Base-by-base conservation (phyloP, 148 eudicot species). In the Pouteria glomerata region DNA sequence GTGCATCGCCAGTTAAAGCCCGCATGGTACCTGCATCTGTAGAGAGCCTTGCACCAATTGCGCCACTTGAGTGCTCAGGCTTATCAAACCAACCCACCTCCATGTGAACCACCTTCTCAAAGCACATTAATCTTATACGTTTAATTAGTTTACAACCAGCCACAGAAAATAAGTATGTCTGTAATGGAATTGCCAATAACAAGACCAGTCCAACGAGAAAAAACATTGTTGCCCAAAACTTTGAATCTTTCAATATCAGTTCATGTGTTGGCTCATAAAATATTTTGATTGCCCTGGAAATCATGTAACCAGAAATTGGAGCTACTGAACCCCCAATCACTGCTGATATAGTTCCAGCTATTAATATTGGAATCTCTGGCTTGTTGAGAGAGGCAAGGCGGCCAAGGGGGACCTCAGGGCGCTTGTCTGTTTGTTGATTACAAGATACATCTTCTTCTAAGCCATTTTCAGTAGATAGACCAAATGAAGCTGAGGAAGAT, bases 31-130 rank as follows among this genome's bases (percentile, higher is more conserved):
- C 87, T 51, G 96, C 96, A 81, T 90, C 89, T 6, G 82, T 72
- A 27, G 92, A 88, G 23, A 90, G 83, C 70, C 87, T 83, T 45
- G 96, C 87, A 35, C 96, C 96, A 70, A 90, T 83, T 6, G 84
- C 82, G 27, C 96, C 96, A 73, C 87, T 90, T n/a, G 96, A 86
- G 74, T 90, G 79, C 10, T 86, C 78, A 0, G 90, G 74, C 65
- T 88, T 80, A 70, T 90, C 96, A 66, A 88, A 90, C 92, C 92
- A 90, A 52, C 85, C 78, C 5, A 90, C 80, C 77, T 90, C 96
- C 92, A 88, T 88, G 53, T 66, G 31, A 11, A 90, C 74, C 66
- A 88, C 89, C 71, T 77, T 90, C 70, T 86, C 78, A 66, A 90
- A 90, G 70, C 89, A 85, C 80, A 82, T 69, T 30, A 82, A 70